Evolutionary conservation across 2,329 filamentous ascomycete genomes (phyloP).

Genomic region (Escovopsis sp.): DNA sequence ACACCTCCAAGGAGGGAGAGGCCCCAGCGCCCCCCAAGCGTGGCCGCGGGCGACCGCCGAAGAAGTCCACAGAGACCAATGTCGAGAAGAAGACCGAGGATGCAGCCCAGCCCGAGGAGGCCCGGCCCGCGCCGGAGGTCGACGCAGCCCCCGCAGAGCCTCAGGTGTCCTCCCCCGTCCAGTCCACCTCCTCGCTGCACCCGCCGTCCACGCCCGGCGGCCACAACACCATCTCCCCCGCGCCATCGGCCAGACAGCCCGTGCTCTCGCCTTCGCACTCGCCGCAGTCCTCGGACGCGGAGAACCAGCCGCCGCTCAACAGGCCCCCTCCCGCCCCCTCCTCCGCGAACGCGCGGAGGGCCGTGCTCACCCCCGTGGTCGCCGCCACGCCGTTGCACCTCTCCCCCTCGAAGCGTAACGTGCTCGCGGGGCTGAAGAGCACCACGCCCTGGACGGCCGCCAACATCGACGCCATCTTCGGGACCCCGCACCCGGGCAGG

Average conservation of each 20-base stretch:
- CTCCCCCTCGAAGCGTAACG: constrained; percentile 49
- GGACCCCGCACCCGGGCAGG: constrained; percentile 24
- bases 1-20: background rate
- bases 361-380: constrained; percentile 28
- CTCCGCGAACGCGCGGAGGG: constrained; percentile 24
- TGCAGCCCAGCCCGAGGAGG: background rate
- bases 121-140: no score
- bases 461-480: constrained; percentile 62
- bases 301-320: constrained; percentile 63
- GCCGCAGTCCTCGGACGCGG: constrained; percentile 64
- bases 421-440: constrained; percentile 40
- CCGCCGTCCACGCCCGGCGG: constrained; percentile 28
- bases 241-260: constrained; percentile 36
- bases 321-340: constrained; percentile 33
- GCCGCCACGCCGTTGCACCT: constrained; percentile 32
- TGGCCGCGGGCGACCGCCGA: constrained; percentile 10
- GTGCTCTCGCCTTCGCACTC: constrained; percentile 49
- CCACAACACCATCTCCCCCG: constrained; percentile 24
- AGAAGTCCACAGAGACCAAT: constrained; percentile 13
- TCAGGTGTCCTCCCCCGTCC: no score
- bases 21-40: background rate
- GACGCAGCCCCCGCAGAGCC: no score
- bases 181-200: background rate
- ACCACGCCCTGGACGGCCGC: constrained; percentile 54
- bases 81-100: constrained; percentile 1